Base-by-base conservation (phyloP, 2,329 filamentous ascomycete genomes). In the Helicocarpus griseus region DNA sequence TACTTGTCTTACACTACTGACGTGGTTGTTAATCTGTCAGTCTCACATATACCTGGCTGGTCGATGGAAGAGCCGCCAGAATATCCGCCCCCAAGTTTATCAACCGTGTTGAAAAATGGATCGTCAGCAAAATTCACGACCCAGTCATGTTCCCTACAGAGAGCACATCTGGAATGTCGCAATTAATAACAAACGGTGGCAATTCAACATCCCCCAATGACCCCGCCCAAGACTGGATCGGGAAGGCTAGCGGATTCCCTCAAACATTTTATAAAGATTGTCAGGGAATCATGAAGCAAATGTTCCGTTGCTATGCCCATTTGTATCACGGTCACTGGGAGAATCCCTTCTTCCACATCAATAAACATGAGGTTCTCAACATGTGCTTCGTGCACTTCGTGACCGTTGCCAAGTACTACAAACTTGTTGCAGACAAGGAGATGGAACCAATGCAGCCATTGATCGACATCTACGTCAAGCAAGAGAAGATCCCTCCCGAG, bases 231-330 rank as follows among this genome's bases (percentile, higher is more conserved):
- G 74, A 81, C 54, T 97, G 89, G 87, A 78, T 95, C 52, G 93
- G 93, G 63, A 95, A 94, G 73, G 81, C 87, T 44, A 93, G 87
- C 54, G 91, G 91, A 3, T 98, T 98, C 69, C 93, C 93, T 2
- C 82, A 86, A 57, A 87, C 88, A 58, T 97, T 96, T 69, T 78
- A 91, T 61, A 82, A 85, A 55, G 89, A 95, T 60, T 93, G 91
- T 75, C 89, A 94, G 75, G 85, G 85, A 58, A 93, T 96, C 63
- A 91, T 96, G 75, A 86, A 90, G 62, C 93, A 96, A 72, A 97
- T 98, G 86, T 97, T 98, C 77, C 87, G 93, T 54, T 91, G 96
- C 60, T 98, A 98, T 65, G 86, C 93, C 45, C 93, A 98, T 70
- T 82, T 98, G 55, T 98, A 98, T 76, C 96, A 95, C 80, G 88